phyloP scores from a whole-genome alignment of 352 stramenopile genomes.

The Pythium pyrilobum region DNA sequence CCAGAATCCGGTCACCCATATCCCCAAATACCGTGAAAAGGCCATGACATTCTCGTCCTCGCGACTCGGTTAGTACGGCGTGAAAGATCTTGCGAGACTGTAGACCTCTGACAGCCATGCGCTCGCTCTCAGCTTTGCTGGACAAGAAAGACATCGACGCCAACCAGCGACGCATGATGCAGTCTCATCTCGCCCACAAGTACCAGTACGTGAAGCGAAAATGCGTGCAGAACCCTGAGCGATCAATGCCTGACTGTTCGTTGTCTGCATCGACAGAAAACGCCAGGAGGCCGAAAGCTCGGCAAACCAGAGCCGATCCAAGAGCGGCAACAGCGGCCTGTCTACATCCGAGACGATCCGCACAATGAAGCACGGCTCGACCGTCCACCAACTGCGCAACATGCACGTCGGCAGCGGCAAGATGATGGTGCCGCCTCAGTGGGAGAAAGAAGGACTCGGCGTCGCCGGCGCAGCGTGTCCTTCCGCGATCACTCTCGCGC shows the following conservation, averaged over 20 bases:
- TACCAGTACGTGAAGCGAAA: constrained; percentile 47
- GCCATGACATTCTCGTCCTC: constrained; percentile 66
- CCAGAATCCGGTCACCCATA: constrained; percentile 45
- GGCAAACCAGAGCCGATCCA: constrained; percentile 6
- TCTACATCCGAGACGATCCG: constrained; percentile 28
- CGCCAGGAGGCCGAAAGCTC: constrained; percentile 27
- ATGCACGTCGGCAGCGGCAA: constrained; percentile 24
- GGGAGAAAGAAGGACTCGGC: constrained; percentile 25
- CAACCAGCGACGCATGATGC: constrained; percentile 76
- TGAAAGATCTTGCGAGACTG: neutral
- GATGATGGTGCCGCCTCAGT: constrained; percentile 6
- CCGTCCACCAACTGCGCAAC: constrained; percentile 41
- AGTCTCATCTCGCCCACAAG: constrained; percentile 73
- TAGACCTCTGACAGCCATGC: too few relatives aligned
- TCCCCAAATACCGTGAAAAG: constrained; percentile 64
- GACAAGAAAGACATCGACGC: constrained; percentile 71
- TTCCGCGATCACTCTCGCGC: constrained; percentile 18
- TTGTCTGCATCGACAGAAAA: constrained; percentile 15
- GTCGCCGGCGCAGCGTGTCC: constrained; percentile 35
- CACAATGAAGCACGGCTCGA: constrained; percentile 37
- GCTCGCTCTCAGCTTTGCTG: constrained; percentile 35
- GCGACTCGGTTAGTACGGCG: constrained; percentile 29
- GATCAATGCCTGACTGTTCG: too few relatives aligned
- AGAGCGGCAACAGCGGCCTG: too few relatives aligned
- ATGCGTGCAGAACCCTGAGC: too few relatives aligned